phyloP scores from a whole-genome alignment of 2,329 filamentous ascomycete species.

The Claviceps sp. region DNA sequence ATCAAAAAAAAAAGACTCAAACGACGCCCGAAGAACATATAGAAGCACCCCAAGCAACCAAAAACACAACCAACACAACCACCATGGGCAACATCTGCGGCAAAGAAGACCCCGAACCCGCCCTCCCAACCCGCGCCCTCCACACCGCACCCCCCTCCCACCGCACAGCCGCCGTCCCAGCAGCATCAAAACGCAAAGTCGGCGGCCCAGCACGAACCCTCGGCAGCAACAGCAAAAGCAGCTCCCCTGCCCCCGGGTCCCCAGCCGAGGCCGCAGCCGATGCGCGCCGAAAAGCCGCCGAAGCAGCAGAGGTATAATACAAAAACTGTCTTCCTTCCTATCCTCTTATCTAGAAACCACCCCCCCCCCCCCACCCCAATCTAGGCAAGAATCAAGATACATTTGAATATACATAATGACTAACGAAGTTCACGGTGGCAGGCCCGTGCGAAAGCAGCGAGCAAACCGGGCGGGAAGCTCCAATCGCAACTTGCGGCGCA shows the following conservation, averaged over 20 bases:
- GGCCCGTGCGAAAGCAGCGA: conserved; percentile 52
- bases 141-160: conserved; percentile 37
- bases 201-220: conserved; percentile 50
- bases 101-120: conserved; percentile 54
- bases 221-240: conserved; percentile 24
- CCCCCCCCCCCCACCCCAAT: not conserved
- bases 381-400: too few species aligned
- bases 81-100: conserved; percentile 80
- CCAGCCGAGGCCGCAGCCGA: conserved; percentile 23
- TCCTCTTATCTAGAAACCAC: conserved; percentile 14
- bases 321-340: conserved; percentile 5
- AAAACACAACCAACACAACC: not conserved
- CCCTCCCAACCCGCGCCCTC: conserved; percentile 58
- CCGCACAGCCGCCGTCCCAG: conserved; percentile 36
- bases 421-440: conserved; percentile 16
- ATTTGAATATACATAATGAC: too few species aligned
- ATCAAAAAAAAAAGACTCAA: too few species aligned
- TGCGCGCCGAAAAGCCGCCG: conserved; percentile 59
- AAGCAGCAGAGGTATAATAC: conserved; percentile 61
- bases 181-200: conserved; percentile 22
- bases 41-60: not conserved
- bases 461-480: conserved; percentile 48
- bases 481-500: conserved; percentile 58
- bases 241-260: conserved; percentile 19
- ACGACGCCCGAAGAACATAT: too few species aligned